These are phyloP conservation scores for Teunomyces lycoperdinae DNA, from an alignment of 805 yeast species.

Conservation along the genomic window DNA sequence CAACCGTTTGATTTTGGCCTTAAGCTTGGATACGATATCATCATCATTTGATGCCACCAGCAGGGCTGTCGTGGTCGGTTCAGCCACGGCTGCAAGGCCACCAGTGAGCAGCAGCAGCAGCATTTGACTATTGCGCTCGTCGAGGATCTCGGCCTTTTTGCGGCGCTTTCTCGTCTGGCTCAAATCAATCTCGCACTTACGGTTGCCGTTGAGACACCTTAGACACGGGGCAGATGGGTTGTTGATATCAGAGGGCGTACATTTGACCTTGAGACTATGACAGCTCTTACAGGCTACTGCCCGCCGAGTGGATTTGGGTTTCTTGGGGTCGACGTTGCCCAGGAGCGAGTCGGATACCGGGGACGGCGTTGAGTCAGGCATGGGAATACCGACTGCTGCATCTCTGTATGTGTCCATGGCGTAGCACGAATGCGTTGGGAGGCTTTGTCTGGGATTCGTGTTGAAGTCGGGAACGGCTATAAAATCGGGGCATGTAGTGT, in stretches of 20 bases:
- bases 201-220: slow-evolving; percentile 64
- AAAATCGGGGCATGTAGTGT: background rate
- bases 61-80: background rate
- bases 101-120: background rate
- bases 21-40: background rate
- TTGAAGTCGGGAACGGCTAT: slow-evolving; percentile 1
- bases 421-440: background rate
- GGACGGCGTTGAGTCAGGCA: background rate
- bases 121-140: slow-evolving; percentile 13
- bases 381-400: background rate
- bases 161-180: slow-evolving; percentile 54
- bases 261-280: slow-evolving; percentile 78
- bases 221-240: slow-evolving; percentile 67
- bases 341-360: background rate
- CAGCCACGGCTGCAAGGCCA: background rate
- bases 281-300: slow-evolving; percentile 71
- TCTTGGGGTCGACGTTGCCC: background rate
- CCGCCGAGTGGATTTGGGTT: slow-evolving; percentile 26
- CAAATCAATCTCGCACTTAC: slow-evolving; percentile 65
- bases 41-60: background rate
- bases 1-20: background rate
- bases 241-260: slow-evolving; percentile 64
- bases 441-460: background rate
- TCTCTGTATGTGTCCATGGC: background rate
- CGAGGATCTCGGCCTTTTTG: slow-evolving; percentile 29